Conservation (phyloP, 805 yeast genomes). For the Komagataella ulmi region DNA sequence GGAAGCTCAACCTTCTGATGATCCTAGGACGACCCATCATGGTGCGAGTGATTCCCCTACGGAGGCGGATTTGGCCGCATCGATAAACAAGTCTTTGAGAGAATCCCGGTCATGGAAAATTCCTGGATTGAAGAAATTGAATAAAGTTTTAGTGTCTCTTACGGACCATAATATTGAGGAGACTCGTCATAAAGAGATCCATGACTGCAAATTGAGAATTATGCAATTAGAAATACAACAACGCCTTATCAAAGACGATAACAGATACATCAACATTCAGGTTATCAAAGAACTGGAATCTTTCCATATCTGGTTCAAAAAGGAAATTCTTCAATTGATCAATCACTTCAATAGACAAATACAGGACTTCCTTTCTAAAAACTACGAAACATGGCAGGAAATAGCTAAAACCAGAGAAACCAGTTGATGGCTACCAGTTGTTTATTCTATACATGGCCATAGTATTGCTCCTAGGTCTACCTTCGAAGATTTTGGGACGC, state of each 20-base stretch:
- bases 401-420: neutral
- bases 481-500: neutral
- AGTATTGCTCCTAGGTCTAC: neutral
- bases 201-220: slow-evolving; percentile 15
- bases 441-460: neutral
- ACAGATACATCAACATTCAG: slow-evolving; percentile 10
- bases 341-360: slow-evolving; percentile 11
- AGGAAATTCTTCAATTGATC: slow-evolving; percentile 9
- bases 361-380: slow-evolving; percentile 10
- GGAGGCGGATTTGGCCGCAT: slow-evolving; percentile 18
- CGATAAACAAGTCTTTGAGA: slow-evolving; percentile 14
- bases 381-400: slow-evolving; percentile 15
- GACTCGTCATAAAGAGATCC: slow-evolving; percentile 16
- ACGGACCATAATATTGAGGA: slow-evolving; percentile 21
- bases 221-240: slow-evolving; percentile 18
- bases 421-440: neutral
- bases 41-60: slow-evolving; percentile 3
- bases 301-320: slow-evolving; percentile 20
- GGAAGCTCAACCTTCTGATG: neutral
- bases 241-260: slow-evolving; percentile 12
- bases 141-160: slow-evolving; percentile 18
- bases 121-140: slow-evolving; percentile 21
- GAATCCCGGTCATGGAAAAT: slow-evolving; percentile 15
- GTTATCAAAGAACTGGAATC: slow-evolving; percentile 12
- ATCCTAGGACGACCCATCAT: slow-evolving; percentile 6